These are phyloP conservation scores for Vigna unguiculata DNA, from an alignment of 306 rosid species.

Conservation along the genomic window DNA sequence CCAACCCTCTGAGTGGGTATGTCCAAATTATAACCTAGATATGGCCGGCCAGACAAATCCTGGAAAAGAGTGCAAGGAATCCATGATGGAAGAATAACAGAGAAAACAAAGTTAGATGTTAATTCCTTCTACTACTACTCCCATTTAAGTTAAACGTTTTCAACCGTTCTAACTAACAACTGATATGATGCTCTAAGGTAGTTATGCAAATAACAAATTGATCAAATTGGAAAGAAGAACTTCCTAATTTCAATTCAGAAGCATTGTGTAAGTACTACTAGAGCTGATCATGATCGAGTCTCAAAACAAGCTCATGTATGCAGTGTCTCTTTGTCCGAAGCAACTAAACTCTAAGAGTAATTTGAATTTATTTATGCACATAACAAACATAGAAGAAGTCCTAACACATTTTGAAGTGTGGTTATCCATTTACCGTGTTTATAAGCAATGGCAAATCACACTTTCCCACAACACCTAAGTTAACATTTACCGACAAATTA, in stretches of 20 bases:
- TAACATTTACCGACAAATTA: slow-evolving; percentile 1
- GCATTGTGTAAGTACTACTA: slow-evolving; percentile 9
- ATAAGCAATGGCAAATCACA: slow-evolving; percentile 34
- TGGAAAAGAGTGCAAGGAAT: slow-evolving; percentile 45
- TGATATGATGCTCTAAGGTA: not conserved
- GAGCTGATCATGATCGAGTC: not conserved
- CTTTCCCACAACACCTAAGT: not conserved
- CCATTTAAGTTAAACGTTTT: not conserved
- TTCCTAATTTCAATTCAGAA: slow-evolving; percentile 34
- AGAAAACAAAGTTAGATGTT: not conserved
- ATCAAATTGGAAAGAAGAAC: slow-evolving; percentile 7
- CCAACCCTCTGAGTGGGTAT: slow-evolving; percentile 93
- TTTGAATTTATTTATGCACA: slow-evolving; percentile 15
- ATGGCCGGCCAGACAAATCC: slow-evolving; percentile 98
- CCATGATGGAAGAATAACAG: not conserved
- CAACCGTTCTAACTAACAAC: no score
- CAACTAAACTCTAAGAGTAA: not conserved
- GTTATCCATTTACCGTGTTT: slow-evolving; percentile 21
- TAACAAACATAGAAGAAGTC: not conserved
- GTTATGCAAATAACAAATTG: slow-evolving; percentile 10
- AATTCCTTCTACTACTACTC: not conserved
- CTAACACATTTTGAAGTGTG: not conserved
- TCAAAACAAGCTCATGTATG: slow-evolving; percentile 30
- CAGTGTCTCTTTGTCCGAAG: not conserved
- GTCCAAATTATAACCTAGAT: slow-evolving; percentile 77